A percentile compares a stretch with the other conserved stretches of the same genome.
Conservation (phyloP, 2,329 filamentous ascomycete species). For the Annulohypoxylon truncatum region DNA sequence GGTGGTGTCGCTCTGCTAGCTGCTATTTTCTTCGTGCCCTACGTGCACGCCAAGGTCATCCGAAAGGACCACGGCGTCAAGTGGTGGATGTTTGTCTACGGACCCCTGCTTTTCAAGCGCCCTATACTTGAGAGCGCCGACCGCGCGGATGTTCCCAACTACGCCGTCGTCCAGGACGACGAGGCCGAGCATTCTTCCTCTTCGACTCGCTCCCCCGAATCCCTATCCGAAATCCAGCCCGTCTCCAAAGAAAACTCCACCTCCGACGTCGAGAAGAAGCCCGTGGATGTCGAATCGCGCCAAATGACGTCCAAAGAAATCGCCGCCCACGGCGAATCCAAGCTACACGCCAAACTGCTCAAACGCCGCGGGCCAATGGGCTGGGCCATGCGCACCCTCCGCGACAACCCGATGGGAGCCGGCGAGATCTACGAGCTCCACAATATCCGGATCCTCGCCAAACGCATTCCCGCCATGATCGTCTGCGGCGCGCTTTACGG, state of each 20-base stretch:
- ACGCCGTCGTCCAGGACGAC: slow-evolving; percentile 78
- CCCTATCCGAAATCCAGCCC: slow-evolving; percentile 47
- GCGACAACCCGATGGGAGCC: slow-evolving; percentile 76
- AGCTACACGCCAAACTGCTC: slow-evolving; percentile 72
- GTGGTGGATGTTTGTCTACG: slow-evolving; percentile 71
- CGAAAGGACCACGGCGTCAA: slow-evolving; percentile 74
- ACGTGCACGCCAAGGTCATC: slow-evolving; percentile 73
- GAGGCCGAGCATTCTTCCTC: slow-evolving; percentile 57
- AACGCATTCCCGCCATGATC: slow-evolving; percentile 76
- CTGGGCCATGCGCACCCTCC: slow-evolving; percentile 84
- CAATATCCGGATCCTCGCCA: slow-evolving; percentile 73
- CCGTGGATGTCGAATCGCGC: slow-evolving; percentile 60
- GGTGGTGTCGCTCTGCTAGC: slow-evolving; percentile 69
- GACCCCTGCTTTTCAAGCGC: slow-evolving; percentile 73
- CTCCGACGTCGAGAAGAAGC: slow-evolving; percentile 56
- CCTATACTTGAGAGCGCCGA: slow-evolving; percentile 64
- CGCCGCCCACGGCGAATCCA: slow-evolving; percentile 65
- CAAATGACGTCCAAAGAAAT: slow-evolving; percentile 72
- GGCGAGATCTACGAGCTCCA: slow-evolving; percentile 79
- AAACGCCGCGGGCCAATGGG: slow-evolving; percentile 76
- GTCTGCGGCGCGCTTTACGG: slow-evolving; percentile 76
- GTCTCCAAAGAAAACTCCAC: slow-evolving; percentile 39
- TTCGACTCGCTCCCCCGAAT: slow-evolving; percentile 50
- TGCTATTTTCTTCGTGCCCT: slow-evolving; percentile 79
- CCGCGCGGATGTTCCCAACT: slow-evolving; percentile 74